Evolutionary conservation across 306 rosid species (phyloP), one percentile per base, ranked within the genome.

Genomic region (Cajanus cajan): DNA sequence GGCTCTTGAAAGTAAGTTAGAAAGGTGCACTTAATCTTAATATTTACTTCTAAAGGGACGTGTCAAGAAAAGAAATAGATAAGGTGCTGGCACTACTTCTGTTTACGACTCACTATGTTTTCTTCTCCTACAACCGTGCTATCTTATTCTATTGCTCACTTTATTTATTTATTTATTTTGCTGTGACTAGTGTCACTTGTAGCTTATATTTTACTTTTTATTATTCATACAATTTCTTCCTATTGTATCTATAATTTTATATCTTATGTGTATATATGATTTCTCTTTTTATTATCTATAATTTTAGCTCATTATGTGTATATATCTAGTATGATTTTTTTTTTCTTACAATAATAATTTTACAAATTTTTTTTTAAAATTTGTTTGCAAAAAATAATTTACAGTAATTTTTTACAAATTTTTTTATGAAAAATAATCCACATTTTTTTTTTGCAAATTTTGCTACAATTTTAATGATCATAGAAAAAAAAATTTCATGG

Each of bases 51-150:
- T 85, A 85, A 86, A 90, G 88, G 84, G 91, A 85, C 92, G 83
- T 83, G 70, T 73, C 89, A 85, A 82, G 71, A 81, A 80, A 83
- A 82, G 71, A 86, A 79, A 88, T 61, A 68, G 92, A 90, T 92
- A 88, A 79, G 78, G 47, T 86, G 85, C 85, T 74, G 85, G 57
- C 47, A 62, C 65, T 84, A 68, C 81, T 61, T 76, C 47, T 63
- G 36, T 73, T 59, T 64, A 64, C 16, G 22, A 1, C 15, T 13
- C 39, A 58, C n/a, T n/a, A n/a, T n/a, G n/a, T 48, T 19, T 48
- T 48, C 19, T 19, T 5, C n/a, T n/a, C 54, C 54, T 48, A 15
- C 51, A 12, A 45, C 51, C 51, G 18, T 45, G 18, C 16, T 45
- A 4, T 45, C 51, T 45, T 4, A 4, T 14, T 45, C 6, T 14